Base-by-base conservation (phyloP, 192 early-diverging fungal genomes). In the Diversispora epigaea region DNA sequence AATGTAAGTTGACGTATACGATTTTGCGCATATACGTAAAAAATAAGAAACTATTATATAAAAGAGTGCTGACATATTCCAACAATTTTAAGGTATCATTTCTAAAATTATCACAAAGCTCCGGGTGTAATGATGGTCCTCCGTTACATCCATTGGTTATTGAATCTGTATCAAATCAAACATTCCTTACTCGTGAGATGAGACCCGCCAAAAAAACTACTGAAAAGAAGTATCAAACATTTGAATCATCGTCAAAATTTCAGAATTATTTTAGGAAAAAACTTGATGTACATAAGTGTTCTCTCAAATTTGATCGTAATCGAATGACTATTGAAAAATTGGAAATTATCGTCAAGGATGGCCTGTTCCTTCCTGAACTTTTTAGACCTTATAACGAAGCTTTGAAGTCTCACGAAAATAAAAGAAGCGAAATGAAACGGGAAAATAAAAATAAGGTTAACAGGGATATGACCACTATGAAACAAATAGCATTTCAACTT, bases 161-260 rank as follows among this genome's bases (percentile, higher is more conserved):
- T 40, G 68, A 70, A 56, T 70, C 68, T 19, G 68, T 70, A 4
- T 40, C 54, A 32, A 57, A 70, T 54, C 68, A 70, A 70, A 55
- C 68, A 4, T 70, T 70, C 17, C 6, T 70, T 55, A 70, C 68
- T 4, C 68, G 68, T 39, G 68, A 70, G 39, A 40, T 70, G 2
- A 12, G 39, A 14, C 49, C 50, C 9, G 52, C 49, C 15, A 70
- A 21, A 9, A 70, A 70, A 25, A 15, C 15, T n/a, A 43, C 50
- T 41, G 52, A 56, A 4, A 55, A 32, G 12, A 21, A 39, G 12
- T 22, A 32, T 17, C 17, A 40, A 70, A 3, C 15, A 55, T 70
- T 55, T 55, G 39, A 55, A 14, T 70, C 68, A 19, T 11, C 15
- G 6, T 41, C 15, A 4, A 10, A 56, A 19, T 41, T 70, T 55